Base-by-base conservation (phyloP, 2,329 filamentous ascomycete genomes). In the Penicillium palitans region DNA sequence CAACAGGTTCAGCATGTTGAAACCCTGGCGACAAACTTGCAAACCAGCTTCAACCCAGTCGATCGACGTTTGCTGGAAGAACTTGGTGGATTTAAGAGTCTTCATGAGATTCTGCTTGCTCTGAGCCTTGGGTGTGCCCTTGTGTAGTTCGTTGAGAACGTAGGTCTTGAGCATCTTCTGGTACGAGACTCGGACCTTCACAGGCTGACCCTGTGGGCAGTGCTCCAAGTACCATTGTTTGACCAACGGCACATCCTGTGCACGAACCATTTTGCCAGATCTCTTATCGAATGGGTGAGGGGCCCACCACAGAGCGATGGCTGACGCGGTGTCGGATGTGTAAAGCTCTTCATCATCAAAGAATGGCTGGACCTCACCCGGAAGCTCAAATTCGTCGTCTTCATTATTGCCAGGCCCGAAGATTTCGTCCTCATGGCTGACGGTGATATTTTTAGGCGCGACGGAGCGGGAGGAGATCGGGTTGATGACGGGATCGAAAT, bases 161-260 rank as follows among this genome's bases (percentile, higher is more conserved):
- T 88, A 99, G 4, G 90, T 93, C 81, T 99, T 99, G 44, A 99
- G 82, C 59, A 99, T 81, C 79, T 99, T 99, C 76, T 99, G 95
- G 73, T 99, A 99, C 0, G 95, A 99, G 10, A 99, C 95, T 70
- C 95, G 87, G 55, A 99, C 93, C 79, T 99, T 99, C 65, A 98
- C 93, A 0, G 95, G 93, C 69, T 96, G 92, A 39, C 90, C 89
- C 56, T 89, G 86, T 12, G 95, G 93, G 64, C 92, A 93, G 73
- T 99, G 96, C 77, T 99, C 93, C 6, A 99, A 83, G 71, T 99
- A 99, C 90, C 92, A 98, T 74, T 98, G 95, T 78, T 99, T 99
- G 52, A 99, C 90, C 9, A 99, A 80, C 4, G 96, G 92, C 21
- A 99, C 95, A 75, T 99, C 96, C 76, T 99, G 93, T 13, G 95